Evolutionary conservation across 768 basidiomycete species (phyloP), one percentile per base, ranked within the genome.

Genomic region (Strobilomyces confusus): DNA sequence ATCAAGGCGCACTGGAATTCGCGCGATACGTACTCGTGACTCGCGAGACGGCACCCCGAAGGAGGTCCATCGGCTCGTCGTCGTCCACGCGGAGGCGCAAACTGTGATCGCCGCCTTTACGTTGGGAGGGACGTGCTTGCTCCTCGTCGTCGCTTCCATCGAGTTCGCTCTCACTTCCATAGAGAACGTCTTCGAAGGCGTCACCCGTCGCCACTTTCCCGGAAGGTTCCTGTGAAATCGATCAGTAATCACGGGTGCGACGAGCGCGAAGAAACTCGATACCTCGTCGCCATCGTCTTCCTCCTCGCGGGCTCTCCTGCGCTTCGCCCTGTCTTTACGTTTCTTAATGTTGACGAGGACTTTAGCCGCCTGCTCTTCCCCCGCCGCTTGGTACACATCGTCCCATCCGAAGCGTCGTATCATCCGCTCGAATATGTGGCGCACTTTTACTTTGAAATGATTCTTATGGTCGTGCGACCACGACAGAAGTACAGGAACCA

Each of bases 391-490:
- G 64, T 89, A 83, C 2, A 99, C 83, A 41, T 87, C 87, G 37
- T 94, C 84, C 79, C 83, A 97, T 0, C 85, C 87, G 64, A 97
- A 97, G 57, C 93, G 81, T 57, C 95, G 77, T 58, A 98, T 80
- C 82, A 98, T 86, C 44, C 95, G 83, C 75, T 98, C 95, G 62
- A 98, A 95, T 59, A 98, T 94, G 69, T 98, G 95, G 41, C 92
- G 84, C 22, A 97, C 93, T 75, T 98, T 98, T 46, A 81, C 77
- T 70, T 98, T 98, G 83, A 99, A 98, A 67, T 98, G 97, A 63
- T 98, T 98, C 69, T 95, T 95, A 73, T 98, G 95, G 65, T 98
- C 95, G 65, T 97, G 93, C 6, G 92, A 92, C 93, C 97, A 95
- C 43, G 77, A 78, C 32, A 98, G 75, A 13, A 99, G 78, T 0